These are phyloP conservation scores for Paraurostyla sp. DNA, from an alignment of 73 alveolate species.

Conservation along the genomic window DNA sequence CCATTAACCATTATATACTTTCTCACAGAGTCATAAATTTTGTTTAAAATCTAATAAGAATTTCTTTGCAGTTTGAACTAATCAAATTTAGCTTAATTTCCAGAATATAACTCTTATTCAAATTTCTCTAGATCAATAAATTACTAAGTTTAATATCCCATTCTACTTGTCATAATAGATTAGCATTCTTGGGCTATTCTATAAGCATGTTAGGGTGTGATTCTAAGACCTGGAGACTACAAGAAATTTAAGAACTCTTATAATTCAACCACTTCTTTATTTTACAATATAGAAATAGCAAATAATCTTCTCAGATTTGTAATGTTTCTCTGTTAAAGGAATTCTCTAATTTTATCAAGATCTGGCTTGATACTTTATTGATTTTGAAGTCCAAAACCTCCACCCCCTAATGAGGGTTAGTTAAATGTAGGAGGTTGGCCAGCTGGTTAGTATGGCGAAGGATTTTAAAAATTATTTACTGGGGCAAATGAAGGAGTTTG, in stretches of 20 bases:
- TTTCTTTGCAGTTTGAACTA: background rate
- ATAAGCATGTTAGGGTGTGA: background rate
- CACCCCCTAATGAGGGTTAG: background rate
- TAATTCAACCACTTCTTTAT: constrained; percentile 11
- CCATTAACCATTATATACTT: constrained; percentile 40
- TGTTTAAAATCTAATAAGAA: background rate
- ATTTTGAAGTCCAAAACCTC: too few species aligned
- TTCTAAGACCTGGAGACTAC: constrained; percentile 28
- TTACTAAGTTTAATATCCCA: background rate
- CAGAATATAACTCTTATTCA: background rate
- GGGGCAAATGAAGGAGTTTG: too few species aligned
- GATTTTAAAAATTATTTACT: background rate
- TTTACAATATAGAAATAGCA: background rate
- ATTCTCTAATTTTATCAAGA: background rate
- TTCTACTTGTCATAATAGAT: constrained; percentile 1
- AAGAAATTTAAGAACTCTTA: constrained; percentile 26
- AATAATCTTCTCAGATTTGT: background rate
- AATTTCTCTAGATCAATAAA: constrained; percentile 17
- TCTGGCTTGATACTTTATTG: background rate
- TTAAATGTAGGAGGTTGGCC: background rate
- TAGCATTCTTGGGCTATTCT: constrained; percentile 11
- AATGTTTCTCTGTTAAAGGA: background rate
- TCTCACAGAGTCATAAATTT: constrained; percentile 24
- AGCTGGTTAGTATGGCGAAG: background rate
- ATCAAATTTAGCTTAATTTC: background rate